Evolutionary conservation across 768 basidiomycete species (phyloP).

Genomic region (Galerina sulciceps): DNA sequence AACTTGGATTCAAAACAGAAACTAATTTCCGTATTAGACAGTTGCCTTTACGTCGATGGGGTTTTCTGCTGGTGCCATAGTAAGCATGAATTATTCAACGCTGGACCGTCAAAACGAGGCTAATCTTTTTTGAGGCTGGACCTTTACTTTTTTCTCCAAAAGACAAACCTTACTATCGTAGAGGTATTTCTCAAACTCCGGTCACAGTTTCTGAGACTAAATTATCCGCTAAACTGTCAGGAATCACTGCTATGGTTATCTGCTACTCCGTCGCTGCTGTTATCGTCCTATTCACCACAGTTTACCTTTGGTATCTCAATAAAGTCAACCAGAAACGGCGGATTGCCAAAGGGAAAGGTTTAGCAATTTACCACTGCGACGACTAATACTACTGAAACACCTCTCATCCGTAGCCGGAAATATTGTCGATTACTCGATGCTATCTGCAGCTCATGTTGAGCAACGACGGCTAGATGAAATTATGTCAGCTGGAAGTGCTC

Average conservation of each 20-base stretch:
- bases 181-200: slow-evolving; percentile 7
- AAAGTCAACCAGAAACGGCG: slow-evolving; percentile 15
- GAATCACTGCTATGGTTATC: slow-evolving; percentile 15
- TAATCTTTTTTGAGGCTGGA: slow-evolving; percentile 6
- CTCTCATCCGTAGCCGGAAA: slow-evolving; percentile 9
- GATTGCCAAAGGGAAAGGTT: slow-evolving; percentile 21
- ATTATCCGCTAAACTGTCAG: neutral
- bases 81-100: neutral
- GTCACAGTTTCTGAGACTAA: neutral
- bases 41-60: slow-evolving; percentile 16
- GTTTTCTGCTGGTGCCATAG: slow-evolving; percentile 11
- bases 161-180: slow-evolving; percentile 23
- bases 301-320: slow-evolving; percentile 18
- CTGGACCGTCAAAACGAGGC: too few species aligned
- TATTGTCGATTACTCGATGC: slow-evolving; percentile 26
- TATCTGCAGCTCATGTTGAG: slow-evolving; percentile 9
- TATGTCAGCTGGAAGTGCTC: neutral
- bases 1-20: neutral
- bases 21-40: slow-evolving; percentile 1
- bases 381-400: neutral
- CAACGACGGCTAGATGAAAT: neutral
- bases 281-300: slow-evolving; percentile 7
- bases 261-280: slow-evolving; percentile 8
- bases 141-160: slow-evolving; percentile 18
- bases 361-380: neutral